Evolutionary conservation across 768 basidiomycete genomes (phyloP).

Genomic region (Exidia glandulosa): DNA sequence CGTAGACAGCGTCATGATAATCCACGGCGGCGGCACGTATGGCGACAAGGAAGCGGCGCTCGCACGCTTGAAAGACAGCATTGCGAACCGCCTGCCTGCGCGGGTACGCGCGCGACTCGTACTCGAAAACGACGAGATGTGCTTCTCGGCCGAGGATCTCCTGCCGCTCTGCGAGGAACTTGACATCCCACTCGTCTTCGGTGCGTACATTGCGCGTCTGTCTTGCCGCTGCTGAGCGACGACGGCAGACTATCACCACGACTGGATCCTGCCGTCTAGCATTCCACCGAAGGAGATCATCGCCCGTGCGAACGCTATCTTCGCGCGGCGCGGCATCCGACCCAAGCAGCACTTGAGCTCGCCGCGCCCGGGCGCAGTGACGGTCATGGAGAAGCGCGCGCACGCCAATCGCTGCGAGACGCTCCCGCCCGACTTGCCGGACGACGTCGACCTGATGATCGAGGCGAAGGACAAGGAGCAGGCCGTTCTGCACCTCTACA

Average conservation of each 20-base stretch:
- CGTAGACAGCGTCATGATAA: slow-evolving; percentile 78
- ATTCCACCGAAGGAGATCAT: slow-evolving; percentile 56
- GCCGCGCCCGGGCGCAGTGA: slow-evolving; percentile 73
- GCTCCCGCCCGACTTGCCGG: slow-evolving; percentile 52
- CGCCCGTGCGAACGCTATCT: slow-evolving; percentile 62
- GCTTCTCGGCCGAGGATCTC: slow-evolving; percentile 82
- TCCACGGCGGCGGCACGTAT: slow-evolving; percentile 80
- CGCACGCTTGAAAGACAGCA: slow-evolving; percentile 60
- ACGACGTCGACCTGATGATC: slow-evolving; percentile 83
- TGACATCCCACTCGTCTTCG: slow-evolving; percentile 59
- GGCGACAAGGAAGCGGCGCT: slow-evolving; percentile 67
- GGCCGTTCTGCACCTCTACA: slow-evolving; percentile 75
- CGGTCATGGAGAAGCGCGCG: slow-evolving; percentile 75
- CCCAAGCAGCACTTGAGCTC: slow-evolving; percentile 92
- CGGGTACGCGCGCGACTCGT: slow-evolving; percentile 65
- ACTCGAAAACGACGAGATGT: slow-evolving; percentile 93
- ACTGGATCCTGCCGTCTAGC: slow-evolving; percentile 39
- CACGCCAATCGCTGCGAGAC: slow-evolving; percentile 73
- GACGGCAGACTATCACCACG: slow-evolving; percentile 66
- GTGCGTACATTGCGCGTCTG: slow-evolving; percentile 26
- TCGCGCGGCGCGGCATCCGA: slow-evolving; percentile 61
- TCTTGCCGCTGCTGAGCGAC: slow-evolving; percentile 26
- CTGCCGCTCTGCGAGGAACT: slow-evolving; percentile 81
- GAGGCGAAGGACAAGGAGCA: slow-evolving; percentile 93
- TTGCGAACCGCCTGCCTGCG: slow-evolving; percentile 43